Percentiles rank a stretch among this genome's conserved stretches.
These are phyloP conservation scores for Talaromyces amestolkiae DNA, from an alignment of 2,329 filamentous ascomycete species.

Conservation along the genomic window DNA sequence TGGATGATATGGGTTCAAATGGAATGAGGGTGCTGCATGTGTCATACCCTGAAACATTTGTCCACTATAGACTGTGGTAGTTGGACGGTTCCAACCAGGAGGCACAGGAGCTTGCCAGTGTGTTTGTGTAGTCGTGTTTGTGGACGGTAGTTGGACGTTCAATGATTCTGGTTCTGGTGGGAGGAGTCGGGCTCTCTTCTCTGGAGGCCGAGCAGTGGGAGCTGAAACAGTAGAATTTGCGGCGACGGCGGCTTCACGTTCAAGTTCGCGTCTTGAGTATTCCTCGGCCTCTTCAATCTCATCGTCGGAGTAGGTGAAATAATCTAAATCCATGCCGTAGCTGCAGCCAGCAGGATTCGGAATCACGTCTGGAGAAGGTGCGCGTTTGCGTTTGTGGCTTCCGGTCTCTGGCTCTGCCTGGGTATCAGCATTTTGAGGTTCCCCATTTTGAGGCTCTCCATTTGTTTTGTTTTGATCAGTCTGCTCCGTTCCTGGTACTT, in stretches of 20 bases:
- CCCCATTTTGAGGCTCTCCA: not conserved
- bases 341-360: constrained; percentile 42
- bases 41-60: constrained; percentile 16
- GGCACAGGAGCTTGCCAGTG: constrained; percentile 5
- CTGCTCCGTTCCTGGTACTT: not conserved
- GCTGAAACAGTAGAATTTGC: not conserved
- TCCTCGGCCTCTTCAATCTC: constrained; percentile 20
- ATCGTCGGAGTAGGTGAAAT: constrained; percentile 32
- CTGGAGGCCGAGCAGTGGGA: constrained; percentile 5
- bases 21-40: not conserved
- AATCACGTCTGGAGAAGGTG: constrained; percentile 41
- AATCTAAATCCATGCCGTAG: constrained; percentile 42
- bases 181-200: constrained; percentile 15
- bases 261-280: not conserved
- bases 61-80: constrained; percentile 16
- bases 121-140: not conserved
- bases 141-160: not conserved
- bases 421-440: constrained; percentile 11
- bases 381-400: constrained; percentile 40
- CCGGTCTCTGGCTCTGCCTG: constrained; percentile 11
- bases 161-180: not conserved
- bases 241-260: constrained; percentile 25
- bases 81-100: constrained; percentile 14
- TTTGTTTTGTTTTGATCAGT: not conserved
- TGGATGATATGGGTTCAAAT: not conserved